Percentiles rank a stretch among this genome's conserved stretches.
phyloP scores from a whole-genome alignment of 2,329 filamentous ascomycete genomes.

The Fusarium austroafricanum region DNA sequence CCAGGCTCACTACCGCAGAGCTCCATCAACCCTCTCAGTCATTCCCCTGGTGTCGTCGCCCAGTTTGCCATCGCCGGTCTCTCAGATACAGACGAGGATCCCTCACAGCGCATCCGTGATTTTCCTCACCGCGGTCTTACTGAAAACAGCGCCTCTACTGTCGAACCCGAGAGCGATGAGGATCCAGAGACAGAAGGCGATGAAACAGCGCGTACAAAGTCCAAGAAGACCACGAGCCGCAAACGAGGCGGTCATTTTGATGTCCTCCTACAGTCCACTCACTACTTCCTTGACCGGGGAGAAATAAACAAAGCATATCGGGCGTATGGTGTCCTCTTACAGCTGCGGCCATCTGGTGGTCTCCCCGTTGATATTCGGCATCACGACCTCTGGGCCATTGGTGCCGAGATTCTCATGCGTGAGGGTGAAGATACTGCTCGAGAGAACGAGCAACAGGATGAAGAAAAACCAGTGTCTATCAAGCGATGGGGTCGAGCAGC shows the following conservation, averaged over 20 bases:
- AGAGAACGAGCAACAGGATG: constrained; percentile 7
- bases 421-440: constrained; percentile 55
- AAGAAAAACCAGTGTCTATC: background rate
- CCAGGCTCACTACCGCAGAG: constrained; percentile 45
- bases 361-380: constrained; percentile 73
- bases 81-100: constrained; percentile 57
- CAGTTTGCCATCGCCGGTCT: constrained; percentile 68
- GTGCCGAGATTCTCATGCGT: constrained; percentile 84
- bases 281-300: constrained; percentile 76
- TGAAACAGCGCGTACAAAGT: constrained; percentile 22
- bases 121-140: constrained; percentile 64
- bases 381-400: constrained; percentile 82
- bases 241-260: constrained; percentile 64
- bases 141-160: background rate
- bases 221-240: constrained; percentile 19
- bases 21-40: constrained; percentile 66
- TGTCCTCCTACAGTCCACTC: constrained; percentile 75
- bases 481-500: constrained; percentile 57
- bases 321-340: constrained; percentile 79
- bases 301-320: constrained; percentile 78
- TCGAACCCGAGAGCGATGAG: constrained; percentile 36
- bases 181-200: constrained; percentile 34
- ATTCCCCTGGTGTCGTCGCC: constrained; percentile 61
- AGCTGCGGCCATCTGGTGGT: constrained; percentile 56
- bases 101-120: constrained; percentile 53